Base-by-base conservation (phyloP, 2,329 filamentous ascomycete species). In the Sporothrix protearum region DNA sequence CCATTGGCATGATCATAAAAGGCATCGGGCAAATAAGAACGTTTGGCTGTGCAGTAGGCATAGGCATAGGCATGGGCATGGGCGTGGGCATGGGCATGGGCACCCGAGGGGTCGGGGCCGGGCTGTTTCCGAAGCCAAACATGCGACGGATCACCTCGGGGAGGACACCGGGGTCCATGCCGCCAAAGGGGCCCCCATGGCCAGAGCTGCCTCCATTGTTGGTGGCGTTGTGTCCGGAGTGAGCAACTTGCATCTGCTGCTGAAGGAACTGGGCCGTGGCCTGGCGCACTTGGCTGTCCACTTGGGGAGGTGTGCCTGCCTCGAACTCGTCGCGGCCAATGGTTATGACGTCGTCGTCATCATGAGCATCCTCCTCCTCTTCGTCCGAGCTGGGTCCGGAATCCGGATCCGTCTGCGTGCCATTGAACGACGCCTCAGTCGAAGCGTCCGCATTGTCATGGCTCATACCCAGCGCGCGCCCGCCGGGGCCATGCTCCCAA, bases 201-300 rank as follows among this genome's bases (percentile, higher is more conserved):
- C 57, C 57, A 8, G 19, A 3, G n/a, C 33, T 19, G 14, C 30
- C 16, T 19, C 28, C 28, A 19, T 59, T 59, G 53, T 45, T 64
- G 30, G 7, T 36, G 57, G n/a, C n/a, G 14, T 42, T 25, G 7
- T 28, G 28, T 19, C 7, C 3, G 8, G 9, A 10, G 25, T 25
- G 25, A 30, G 39, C 42, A 12, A 33, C 45, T 14, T 36, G 45
- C 45, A 66, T 28, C 33, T 66, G 59, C 33, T 66, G 59, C 36
- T 67, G 71, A n/a, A 72, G 2, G 14, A 70, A 72, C 30, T 70
- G 67, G 2, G 9, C 25, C 6, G 39, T 47, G 9, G 71, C 71
- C 59, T 59, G 25, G 16, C 25, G 39, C 2, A 53, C n/a, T 8
- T 16, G 47, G 9, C 7, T 30, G 57, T 68, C 47, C 30, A 68